Conservation (phyloP, 768 basidiomycete species). For the Nidularia sp. region DNA sequence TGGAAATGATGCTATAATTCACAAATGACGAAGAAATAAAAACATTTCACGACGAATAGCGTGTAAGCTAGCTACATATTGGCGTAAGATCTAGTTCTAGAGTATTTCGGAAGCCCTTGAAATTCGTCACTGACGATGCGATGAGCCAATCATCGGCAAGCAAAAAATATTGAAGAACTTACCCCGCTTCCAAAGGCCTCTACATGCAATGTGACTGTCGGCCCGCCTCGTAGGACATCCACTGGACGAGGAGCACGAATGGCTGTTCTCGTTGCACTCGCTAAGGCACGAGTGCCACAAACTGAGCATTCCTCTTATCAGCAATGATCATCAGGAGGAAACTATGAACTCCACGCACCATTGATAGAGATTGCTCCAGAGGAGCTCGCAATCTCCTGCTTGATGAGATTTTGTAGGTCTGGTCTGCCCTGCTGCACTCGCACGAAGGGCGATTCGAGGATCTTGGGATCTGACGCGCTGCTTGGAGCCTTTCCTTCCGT, state of each 20-base stretch:
- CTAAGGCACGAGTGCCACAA: constrained; percentile 41
- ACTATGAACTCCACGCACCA: constrained; percentile 26
- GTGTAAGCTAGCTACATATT: too few species aligned
- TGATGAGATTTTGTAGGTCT: constrained; percentile 30
- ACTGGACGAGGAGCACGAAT: constrained; percentile 30
- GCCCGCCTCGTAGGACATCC: constrained; percentile 38
- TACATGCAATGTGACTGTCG: constrained; percentile 39
- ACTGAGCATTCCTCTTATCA: constrained; percentile 22
- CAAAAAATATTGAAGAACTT: background rate
- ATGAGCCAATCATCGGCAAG: too few species aligned
- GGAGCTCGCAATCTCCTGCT: constrained; percentile 27
- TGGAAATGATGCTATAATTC: too few species aligned
- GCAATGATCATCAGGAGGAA: background rate
- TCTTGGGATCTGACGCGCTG: constrained; percentile 6
- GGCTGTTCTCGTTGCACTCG: constrained; percentile 30
- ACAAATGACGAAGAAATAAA: too few species aligned
- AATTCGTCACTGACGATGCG: too few species aligned
- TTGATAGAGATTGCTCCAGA: constrained; percentile 41
- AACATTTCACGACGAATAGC: too few species aligned
- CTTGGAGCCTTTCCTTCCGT: constrained; percentile 9
- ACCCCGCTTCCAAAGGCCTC: constrained; percentile 37
- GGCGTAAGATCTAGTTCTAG: too few species aligned
- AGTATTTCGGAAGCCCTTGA: too few species aligned
- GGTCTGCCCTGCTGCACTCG: constrained; percentile 25
- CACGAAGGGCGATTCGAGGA: constrained; percentile 14